Evolutionary conservation across 495 filamentous ascomycete genomes (phyloP).

Genomic region (Tuber microsphaerosporum): DNA sequence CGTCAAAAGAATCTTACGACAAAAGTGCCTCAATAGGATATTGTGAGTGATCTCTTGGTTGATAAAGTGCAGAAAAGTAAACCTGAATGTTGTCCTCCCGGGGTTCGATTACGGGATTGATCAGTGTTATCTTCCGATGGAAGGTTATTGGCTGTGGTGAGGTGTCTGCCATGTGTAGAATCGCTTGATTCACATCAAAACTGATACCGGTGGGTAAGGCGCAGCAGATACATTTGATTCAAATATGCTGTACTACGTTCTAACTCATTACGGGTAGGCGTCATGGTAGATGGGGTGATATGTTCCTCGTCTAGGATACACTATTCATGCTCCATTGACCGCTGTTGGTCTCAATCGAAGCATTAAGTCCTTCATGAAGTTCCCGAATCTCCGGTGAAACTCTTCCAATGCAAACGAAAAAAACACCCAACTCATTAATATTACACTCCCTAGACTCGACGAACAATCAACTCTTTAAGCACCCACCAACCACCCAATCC

Average conservation of each 20-base stretch:
- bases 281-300: not conserved
- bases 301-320: not conserved
- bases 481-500: conserved; percentile 28
- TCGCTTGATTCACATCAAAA: not conserved
- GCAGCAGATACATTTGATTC: not conserved
- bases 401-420: not conserved
- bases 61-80: not conserved
- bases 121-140: not conserved
- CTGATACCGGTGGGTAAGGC: not conserved
- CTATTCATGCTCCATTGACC: not conserved
- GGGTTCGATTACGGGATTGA: not conserved
- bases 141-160: not conserved
- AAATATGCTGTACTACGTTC: not conserved
- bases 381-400: not conserved
- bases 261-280: not conserved
- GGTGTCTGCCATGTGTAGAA: not conserved
- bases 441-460: not conserved
- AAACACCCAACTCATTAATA: not conserved
- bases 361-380: not conserved
- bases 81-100: not conserved
- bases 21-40: not conserved
- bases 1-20: not conserved
- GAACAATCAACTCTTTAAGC: conserved; percentile 9
- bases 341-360: not conserved
- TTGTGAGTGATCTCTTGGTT: not conserved